Evolutionary conservation across 441 rosid genomes (phyloP).

Genomic region (Erodium trifolium): DNA sequence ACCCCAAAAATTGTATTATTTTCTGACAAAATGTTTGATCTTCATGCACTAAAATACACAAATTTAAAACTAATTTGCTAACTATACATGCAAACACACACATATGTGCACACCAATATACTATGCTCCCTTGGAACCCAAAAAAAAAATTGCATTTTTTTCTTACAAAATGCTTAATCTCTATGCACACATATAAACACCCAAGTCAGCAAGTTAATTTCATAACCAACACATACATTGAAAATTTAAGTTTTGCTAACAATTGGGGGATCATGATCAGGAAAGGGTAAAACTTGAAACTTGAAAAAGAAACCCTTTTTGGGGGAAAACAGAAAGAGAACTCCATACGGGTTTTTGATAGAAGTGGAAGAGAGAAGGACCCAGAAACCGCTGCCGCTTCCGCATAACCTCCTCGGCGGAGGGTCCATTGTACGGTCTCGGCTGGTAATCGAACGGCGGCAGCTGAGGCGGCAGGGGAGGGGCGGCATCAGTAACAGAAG

Average conservation of each 20-base stretch:
- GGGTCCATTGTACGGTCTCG: background rate
- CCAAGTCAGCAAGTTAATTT: background rate
- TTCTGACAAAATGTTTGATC: background rate
- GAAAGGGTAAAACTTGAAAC: background rate
- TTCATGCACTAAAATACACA: background rate
- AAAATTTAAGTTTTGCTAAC: no score
- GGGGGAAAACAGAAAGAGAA: no score
- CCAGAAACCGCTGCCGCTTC: constrained; percentile 2
- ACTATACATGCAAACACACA: no score
- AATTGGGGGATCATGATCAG: background rate
- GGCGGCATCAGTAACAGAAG: background rate
- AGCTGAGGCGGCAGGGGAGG: background rate
- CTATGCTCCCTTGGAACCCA: background rate
- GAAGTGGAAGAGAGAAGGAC: constrained; percentile 6
- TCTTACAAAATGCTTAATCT: background rate
- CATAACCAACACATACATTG: background rate
- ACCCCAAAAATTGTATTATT: no score
- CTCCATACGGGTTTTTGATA: constrained; percentile 1
- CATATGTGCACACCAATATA: background rate
- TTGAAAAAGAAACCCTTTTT: no score
- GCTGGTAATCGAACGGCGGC: background rate
- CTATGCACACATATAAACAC: background rate
- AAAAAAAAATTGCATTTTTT: background rate
- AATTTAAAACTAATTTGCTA: no score
- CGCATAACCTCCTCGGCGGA: constrained; percentile 4